A percentile compares a stretch with the other conserved stretches of the same genome.
Evolutionary conservation across 139 green algal genomes (phyloP).

Genomic region (Pleodorina starrii): DNA sequence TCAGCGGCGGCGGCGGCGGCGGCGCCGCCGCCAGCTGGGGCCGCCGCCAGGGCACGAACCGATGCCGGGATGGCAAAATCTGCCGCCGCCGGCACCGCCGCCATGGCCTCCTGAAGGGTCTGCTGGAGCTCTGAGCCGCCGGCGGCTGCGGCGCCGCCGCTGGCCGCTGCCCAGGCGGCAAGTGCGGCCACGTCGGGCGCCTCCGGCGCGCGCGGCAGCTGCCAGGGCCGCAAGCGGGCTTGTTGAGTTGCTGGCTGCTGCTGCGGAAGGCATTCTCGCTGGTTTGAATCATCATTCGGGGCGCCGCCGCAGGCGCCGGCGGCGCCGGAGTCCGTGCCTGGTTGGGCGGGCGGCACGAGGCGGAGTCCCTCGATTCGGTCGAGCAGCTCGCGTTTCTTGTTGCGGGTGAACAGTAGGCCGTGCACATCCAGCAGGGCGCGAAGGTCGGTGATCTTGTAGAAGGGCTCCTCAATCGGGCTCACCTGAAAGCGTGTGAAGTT

Average conservation of each 20-base stretch:
- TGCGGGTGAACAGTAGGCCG: background rate
- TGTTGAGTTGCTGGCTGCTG: background rate
- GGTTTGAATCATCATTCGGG: background rate
- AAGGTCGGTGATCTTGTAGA: slow-evolving; percentile 60
- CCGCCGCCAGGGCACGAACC: background rate
- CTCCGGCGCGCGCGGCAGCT: background rate
- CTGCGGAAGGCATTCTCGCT: background rate
- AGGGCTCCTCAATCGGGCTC: slow-evolving; percentile 52
- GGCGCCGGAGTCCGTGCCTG: too few relatives aligned
- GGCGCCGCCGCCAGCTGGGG: background rate
- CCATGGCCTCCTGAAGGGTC: background rate
- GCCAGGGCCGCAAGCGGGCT: background rate
- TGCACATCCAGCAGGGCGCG: slow-evolving; percentile 1
- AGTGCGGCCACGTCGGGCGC: background rate
- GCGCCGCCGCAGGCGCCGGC: too few relatives aligned
- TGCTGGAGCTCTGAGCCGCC: background rate
- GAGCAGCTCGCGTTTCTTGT: slow-evolving; percentile 28
- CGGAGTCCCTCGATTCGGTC: slow-evolving; percentile 25
- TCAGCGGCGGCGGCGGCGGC: too few relatives aligned
- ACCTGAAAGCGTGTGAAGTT: too few relatives aligned
- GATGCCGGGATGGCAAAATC: background rate
- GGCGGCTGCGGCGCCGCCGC: background rate
- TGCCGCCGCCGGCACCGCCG: background rate
- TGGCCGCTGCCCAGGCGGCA: background rate
- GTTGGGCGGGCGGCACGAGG: background rate